Conservation (phyloP, 495 filamentous ascomycete species). For the Penicillium cataractarum region DNA sequence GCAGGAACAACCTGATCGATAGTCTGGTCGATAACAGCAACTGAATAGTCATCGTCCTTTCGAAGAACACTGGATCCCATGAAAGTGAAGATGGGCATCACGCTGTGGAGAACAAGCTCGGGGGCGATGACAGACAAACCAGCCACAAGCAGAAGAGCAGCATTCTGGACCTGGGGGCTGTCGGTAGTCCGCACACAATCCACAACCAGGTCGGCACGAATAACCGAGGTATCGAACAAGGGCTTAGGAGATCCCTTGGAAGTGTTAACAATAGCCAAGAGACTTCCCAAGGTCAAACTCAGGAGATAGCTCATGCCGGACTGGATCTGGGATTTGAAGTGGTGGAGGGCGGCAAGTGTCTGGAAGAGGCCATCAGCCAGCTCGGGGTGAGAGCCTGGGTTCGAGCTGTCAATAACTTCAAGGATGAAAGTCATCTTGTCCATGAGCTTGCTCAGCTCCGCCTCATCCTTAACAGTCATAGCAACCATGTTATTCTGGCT, state of each 20-base stretch:
- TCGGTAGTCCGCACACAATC: slow-evolving; percentile 87
- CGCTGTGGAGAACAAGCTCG: slow-evolving; percentile 87
- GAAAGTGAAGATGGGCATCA: slow-evolving; percentile 99
- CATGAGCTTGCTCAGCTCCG: slow-evolving; percentile 63
- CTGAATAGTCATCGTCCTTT: slow-evolving; percentile 93
- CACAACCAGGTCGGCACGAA: slow-evolving; percentile 85
- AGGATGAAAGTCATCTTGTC: slow-evolving; percentile 83
- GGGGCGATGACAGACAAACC: slow-evolving; percentile 80
- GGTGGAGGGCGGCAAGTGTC: slow-evolving; percentile 79
- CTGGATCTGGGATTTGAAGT: slow-evolving; percentile 68
- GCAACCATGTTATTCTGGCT: slow-evolving; percentile 63
- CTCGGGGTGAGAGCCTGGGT: slow-evolving; percentile 68
- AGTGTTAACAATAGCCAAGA: slow-evolving; percentile 76
- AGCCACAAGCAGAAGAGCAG: slow-evolving; percentile 85
- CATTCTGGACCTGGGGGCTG: slow-evolving; percentile 88
- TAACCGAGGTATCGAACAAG: slow-evolving; percentile 70
- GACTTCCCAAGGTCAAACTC: slow-evolving; percentile 71
- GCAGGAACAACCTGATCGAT: slow-evolving; percentile 89
- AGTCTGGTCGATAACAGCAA: slow-evolving; percentile 83
- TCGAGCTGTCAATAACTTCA: slow-evolving; percentile 80
- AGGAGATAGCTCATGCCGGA: slow-evolving; percentile 88
- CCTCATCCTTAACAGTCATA: slow-evolving; percentile 47
- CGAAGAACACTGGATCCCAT: slow-evolving; percentile 87
- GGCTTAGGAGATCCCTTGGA: slow-evolving; percentile 62
- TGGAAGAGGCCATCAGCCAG: slow-evolving; percentile 79